Evolutionary conservation across 192 early-diverging fungal species (phyloP).

Genomic region (Coemansia sp.): DNA sequence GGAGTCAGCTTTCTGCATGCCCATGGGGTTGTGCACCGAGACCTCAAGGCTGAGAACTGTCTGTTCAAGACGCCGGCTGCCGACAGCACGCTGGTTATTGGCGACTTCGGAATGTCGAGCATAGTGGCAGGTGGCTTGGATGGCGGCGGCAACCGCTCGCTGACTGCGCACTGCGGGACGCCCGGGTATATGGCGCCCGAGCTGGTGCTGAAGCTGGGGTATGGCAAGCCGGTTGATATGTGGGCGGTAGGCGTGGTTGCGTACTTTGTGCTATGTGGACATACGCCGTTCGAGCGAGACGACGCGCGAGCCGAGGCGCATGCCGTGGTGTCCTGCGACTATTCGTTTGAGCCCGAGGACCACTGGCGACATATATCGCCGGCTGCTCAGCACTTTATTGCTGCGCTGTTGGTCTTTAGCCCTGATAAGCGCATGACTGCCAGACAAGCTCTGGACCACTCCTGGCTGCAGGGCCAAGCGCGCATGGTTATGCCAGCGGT

Average conservation of each 20-base stretch:
- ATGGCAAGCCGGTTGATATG: conserved; percentile 78
- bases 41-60: conserved; percentile 76
- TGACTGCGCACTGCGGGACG: conserved; percentile 75
- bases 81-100: conserved; percentile 66
- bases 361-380: conserved; percentile 64
- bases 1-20: conserved; percentile 84
- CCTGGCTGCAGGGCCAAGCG: conserved; percentile 60
- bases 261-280: conserved; percentile 71
- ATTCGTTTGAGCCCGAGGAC: conserved; percentile 59
- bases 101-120: conserved; percentile 80
- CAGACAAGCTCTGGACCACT: conserved; percentile 68
- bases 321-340: conserved; percentile 62
- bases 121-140: conserved; percentile 49
- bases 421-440: conserved; percentile 73
- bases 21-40: conserved; percentile 85
- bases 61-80: conserved; percentile 63
- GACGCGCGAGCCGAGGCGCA: conserved; percentile 55
- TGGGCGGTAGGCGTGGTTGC: conserved; percentile 80
- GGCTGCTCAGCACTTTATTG: conserved; percentile 70
- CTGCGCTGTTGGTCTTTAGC: conserved; percentile 62
- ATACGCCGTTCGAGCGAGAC: conserved; percentile 66
- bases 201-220: conserved; percentile 49
- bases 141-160: conserved; percentile 56
- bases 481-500: conserved; percentile 1
- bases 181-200: conserved; percentile 77